Conservation (phyloP, 176 grass and related monocot genomes). For the Triticum aestivum region DNA sequence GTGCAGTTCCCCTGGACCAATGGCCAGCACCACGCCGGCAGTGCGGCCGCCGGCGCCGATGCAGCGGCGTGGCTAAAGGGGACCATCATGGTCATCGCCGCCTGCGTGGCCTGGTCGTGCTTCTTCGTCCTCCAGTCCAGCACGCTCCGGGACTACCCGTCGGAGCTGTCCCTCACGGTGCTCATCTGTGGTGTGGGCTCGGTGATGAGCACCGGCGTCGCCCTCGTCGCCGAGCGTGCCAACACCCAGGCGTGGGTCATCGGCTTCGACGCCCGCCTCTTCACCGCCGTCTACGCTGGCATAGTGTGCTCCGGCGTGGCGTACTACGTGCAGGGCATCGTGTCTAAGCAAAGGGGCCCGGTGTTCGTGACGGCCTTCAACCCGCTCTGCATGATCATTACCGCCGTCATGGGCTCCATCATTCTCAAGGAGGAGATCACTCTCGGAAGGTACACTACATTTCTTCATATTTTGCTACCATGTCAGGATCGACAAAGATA, state of each 20-base stretch:
- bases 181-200: constrained; percentile 78
- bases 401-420: constrained; percentile 73
- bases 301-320: constrained; percentile 90
- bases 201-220: constrained; percentile 54
- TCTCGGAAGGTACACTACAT: constrained; percentile 56
- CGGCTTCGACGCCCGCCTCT: constrained; percentile 81
- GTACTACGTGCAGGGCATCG: constrained; percentile 88
- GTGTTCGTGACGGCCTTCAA: constrained; percentile 97
- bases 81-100: constrained; percentile 49
- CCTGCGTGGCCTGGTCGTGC: constrained; percentile 67
- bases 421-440: constrained; percentile 80
- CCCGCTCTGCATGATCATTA: constrained; percentile 98
- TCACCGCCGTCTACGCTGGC: constrained; percentile 76
- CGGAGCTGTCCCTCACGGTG: constrained; percentile 63
- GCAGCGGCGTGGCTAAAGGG: constrained; percentile 54
- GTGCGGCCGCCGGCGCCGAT: not conserved
- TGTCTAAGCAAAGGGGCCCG: constrained; percentile 73
- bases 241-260: constrained; percentile 67
- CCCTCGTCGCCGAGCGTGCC: constrained; percentile 58
- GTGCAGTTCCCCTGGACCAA: constrained; percentile 74
- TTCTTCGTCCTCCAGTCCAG: constrained; percentile 92
- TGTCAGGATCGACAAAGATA: not conserved
- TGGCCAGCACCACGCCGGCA: constrained; percentile 23
- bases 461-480: not conserved
- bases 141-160: constrained; percentile 68